Conservation (phyloP, 2,329 filamentous ascomycete species). For the Pestalotiopsis fici region DNA sequence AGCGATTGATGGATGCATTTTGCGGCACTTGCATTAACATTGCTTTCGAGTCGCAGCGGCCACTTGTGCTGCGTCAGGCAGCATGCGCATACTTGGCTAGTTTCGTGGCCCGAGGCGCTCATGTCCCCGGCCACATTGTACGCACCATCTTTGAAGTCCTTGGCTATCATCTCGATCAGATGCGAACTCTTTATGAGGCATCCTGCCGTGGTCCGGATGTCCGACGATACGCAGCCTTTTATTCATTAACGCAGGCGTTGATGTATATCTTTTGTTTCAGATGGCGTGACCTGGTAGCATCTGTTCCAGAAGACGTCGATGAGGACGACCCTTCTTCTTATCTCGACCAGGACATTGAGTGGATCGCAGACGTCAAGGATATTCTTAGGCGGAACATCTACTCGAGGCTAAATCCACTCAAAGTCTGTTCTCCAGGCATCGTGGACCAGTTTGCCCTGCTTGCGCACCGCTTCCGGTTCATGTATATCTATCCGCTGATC, state of each 20-base stretch:
- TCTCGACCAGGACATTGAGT: constrained; percentile 72
- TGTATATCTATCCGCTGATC: constrained; percentile 86
- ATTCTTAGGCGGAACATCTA: constrained; percentile 77
- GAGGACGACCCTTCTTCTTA: constrained; percentile 62
- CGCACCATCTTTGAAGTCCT: constrained; percentile 81
- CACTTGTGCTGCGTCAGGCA: constrained; percentile 76
- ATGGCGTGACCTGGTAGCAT: constrained; percentile 83
- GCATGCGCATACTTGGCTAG: constrained; percentile 92
- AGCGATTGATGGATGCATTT: constrained; percentile 79
- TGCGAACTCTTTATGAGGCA: constrained; percentile 72
- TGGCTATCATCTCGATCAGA: constrained; percentile 72
- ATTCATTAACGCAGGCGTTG: constrained; percentile 83
- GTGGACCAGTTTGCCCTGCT: constrained; percentile 91
- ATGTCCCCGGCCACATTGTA: constrained; percentile 76
- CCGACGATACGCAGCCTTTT: constrained; percentile 80
- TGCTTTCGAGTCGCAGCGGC: constrained; percentile 69
- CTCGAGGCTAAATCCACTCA: constrained; percentile 89
- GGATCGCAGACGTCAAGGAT: constrained; percentile 74
- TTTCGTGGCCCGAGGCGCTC: constrained; percentile 87
- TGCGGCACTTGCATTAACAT: constrained; percentile 75
- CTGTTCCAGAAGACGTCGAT: constrained; percentile 60
- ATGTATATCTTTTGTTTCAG: constrained; percentile 98
- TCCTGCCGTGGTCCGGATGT: constrained; percentile 83
- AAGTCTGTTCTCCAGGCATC: constrained; percentile 88
- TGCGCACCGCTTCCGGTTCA: constrained; percentile 79